Evolutionary conservation across 371 early-diverging fungal species (phyloP).

Genomic region (Mycotypha africana): DNA sequence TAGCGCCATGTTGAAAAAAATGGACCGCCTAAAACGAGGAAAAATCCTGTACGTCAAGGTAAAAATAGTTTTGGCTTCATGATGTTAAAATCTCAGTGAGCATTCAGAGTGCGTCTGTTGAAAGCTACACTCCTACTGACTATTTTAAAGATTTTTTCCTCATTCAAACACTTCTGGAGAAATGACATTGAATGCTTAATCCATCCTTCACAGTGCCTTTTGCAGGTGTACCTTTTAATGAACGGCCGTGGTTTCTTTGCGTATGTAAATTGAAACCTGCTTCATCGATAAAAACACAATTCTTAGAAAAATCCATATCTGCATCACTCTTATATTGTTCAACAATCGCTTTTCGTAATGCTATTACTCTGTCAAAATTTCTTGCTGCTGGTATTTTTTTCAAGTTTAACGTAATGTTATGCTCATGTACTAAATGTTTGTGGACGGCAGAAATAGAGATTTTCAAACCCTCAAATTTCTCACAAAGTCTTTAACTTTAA

Average conservation of each 20-base stretch:
- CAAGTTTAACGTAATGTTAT: conserved; percentile 19
- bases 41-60: too few species aligned
- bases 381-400: conserved; percentile 20
- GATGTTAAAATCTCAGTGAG: conserved; percentile 10
- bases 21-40: too few species aligned
- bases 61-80: too few species aligned
- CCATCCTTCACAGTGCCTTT: conserved; percentile 5
- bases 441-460: conserved; percentile 18
- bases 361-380: conserved; percentile 18
- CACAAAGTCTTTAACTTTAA: conserved; percentile 14
- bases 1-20: too few species aligned
- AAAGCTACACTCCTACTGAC: conserved; percentile 9
- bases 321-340: conserved; percentile 18
- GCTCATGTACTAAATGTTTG: conserved; percentile 19
- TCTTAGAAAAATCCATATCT: too few species aligned
- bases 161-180: too few species aligned
- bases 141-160: conserved; percentile 5
- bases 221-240: too few species aligned
- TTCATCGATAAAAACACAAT: too few species aligned
- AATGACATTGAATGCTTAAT: conserved; percentile 10
- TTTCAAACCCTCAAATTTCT: conserved; percentile 20
- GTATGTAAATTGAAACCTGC: too few species aligned
- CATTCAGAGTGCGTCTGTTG: conserved; percentile 11
- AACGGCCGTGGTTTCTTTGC: too few species aligned
- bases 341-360: conserved; percentile 16